Base-by-base conservation (phyloP, 2,329 filamentous ascomycete species). In the Immersiporthe knoxdaviesiana region DNA sequence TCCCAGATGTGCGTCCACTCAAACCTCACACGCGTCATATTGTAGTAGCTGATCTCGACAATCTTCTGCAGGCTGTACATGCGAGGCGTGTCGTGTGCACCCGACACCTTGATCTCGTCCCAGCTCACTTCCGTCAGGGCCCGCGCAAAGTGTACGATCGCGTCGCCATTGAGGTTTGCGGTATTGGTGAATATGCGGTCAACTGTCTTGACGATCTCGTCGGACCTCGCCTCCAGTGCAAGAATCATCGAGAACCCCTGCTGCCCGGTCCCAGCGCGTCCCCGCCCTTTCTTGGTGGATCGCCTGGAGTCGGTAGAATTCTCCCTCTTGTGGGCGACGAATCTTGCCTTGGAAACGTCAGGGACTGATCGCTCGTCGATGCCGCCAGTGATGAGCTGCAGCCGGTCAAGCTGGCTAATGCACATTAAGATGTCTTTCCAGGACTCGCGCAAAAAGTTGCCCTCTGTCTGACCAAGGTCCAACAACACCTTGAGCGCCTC, bases 1-100 rank as follows among this genome's bases (percentile, higher is more conserved):
- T 92, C 92, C 96, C 96, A 99, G 70, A 99, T 97, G 75, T 92
- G 95, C 16, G 92, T 97, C 96, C 96, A 99, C 78, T 99, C 96
- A 75, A 98, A 98, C 75, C 96, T 91, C 47, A 99, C 95, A 84
- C 96, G 90, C 70, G 93, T 94, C 96, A 99, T 99, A 83, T 99
- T 99, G 88, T 99, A 99, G 80, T 97, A 97, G 79, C 93, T 97
- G 79, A 99, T 98, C 80, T 99, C 96, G 21, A 99, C 97, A 72
- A 99, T 88, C 80, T 99, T 99, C 77, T 99, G 96, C 71, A 99
- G 83, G 81, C 94, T 97, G 85, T 97, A 99, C 11, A 95, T 99
- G 67, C 97, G 90, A 14, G 96, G 96, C 30, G 93, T 97, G 71
- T 99, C 96, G 76, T 95, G 97, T 68, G 95, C 93, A 0, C 96